Base-by-base conservation (phyloP, 2,329 filamentous ascomycete genomes). In the Pyricularia pennisetigena region DNA sequence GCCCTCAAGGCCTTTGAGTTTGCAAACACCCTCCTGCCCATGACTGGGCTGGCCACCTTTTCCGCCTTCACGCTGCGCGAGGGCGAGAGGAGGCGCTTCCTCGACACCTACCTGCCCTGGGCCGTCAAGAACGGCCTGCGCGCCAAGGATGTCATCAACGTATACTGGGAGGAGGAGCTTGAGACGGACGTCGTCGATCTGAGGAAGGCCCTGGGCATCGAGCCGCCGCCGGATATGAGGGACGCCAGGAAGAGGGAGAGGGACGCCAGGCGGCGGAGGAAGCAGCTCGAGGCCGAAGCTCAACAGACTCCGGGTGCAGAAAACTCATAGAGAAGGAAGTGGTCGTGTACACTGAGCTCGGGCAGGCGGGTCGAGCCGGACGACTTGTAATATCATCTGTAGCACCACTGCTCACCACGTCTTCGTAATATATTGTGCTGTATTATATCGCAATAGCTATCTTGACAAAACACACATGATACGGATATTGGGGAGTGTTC, bases 1-100 rank as follows among this genome's bases (percentile, higher is more conserved):
- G 95, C 94, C n/a, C 85, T 99, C 72, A 99, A 99, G 80, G 93
- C 94, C 0, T 97, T 99, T 73, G 95, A 99, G 81, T 99, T 97
- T 77, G 88, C 93, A 29, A 99, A 98, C 76, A 98, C 94, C 1
- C 80, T 96, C 41, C 81, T 99, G 68, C 95, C 95, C 0, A 99
- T 99, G 95, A 97, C 95, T 9, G 95, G 92, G 0, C 78, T 99
- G 71, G 93, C 90, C 75, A 83, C 96, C 67, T 87, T 94, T 69
- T 93, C 94, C 1, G 92, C 97, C 29, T 90, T 93, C 64, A 95
- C 94, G 9, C 83, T 96, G 74, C 97, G 97, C 79, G 79, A 90
- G 23, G 88, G 90, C 5, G 94, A 97, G 80, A 86, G 94, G 74
- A 81, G 83, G 69, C 82, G 89, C 68, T 95, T 98, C 75, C 90